Conservation (phyloP, 2,329 filamentous ascomycete genomes). For the Beauveria scarabaeidicola region DNA sequence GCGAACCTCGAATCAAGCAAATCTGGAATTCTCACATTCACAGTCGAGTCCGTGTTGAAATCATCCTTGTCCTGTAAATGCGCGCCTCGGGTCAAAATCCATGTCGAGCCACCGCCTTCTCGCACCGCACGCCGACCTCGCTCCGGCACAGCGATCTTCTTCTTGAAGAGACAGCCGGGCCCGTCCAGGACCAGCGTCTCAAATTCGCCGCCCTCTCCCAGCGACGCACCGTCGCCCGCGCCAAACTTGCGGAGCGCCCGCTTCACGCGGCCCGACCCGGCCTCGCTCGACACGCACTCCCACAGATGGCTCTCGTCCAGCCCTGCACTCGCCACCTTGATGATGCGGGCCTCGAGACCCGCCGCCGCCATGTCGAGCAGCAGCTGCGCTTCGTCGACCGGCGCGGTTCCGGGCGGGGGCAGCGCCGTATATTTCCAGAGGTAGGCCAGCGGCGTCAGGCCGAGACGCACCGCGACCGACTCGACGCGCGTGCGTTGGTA, state of each 20-base stretch:
- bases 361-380: conserved; percentile 72
- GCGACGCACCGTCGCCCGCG: conserved; percentile 56
- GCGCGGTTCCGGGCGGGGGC: conserved; percentile 34
- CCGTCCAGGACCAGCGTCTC: conserved; percentile 86
- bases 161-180: conserved; percentile 63
- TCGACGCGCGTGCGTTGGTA: conserved; percentile 97
- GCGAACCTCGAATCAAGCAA: conserved; percentile 58
- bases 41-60: neutral
- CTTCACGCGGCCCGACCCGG: conserved; percentile 38
- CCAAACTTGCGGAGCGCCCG: conserved; percentile 60
- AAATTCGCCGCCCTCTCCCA: conserved; percentile 94
- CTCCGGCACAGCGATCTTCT: conserved; percentile 54
- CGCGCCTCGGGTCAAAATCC: conserved; percentile 55
- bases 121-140: conserved; percentile 42
- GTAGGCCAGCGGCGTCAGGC: conserved; percentile 73
- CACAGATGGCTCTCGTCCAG: conserved; percentile 75
- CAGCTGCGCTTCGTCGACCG: conserved; percentile 44
- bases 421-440: conserved; percentile 86
- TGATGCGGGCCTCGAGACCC: conserved; percentile 77
- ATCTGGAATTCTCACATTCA: conserved; percentile 43
- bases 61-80: conserved; percentile 37
- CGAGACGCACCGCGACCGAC: conserved; percentile 77
- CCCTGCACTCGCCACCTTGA: conserved; percentile 90
- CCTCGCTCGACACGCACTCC: conserved; percentile 60
- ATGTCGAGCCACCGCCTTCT: conserved; percentile 72